phyloP scores from a whole-genome alignment of 306 rosid species.

The Fragaria nilgerrensis region DNA sequence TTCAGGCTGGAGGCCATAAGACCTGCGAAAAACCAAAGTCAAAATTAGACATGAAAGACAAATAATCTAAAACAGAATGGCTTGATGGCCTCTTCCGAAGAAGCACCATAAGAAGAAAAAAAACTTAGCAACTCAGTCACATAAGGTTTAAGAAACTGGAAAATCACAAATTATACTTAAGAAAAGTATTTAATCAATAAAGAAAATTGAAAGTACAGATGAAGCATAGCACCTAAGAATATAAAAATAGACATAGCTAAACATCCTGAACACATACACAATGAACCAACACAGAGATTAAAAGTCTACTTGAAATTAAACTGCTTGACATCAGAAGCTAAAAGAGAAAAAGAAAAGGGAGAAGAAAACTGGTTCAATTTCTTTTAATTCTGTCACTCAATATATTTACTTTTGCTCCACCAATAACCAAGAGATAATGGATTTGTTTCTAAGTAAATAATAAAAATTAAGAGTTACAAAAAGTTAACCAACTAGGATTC shows the following conservation, averaged over 20 bases:
- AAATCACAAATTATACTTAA: background rate
- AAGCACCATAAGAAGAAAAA: background rate
- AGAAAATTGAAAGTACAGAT: background rate
- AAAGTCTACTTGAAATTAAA: background rate
- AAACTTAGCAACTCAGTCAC: background rate
- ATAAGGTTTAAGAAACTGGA: background rate
- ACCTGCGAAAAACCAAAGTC: constrained; percentile 46
- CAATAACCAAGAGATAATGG: background rate
- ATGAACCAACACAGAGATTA: background rate
- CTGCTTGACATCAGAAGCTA: background rate
- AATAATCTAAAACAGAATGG: background rate
- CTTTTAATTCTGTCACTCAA: background rate
- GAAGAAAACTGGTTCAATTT: background rate
- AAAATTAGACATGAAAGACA: constrained; percentile 19
- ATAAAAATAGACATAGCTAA: background rate
- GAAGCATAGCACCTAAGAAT: background rate
- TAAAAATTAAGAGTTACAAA: background rate
- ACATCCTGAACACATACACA: background rate
- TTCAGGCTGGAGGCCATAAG: constrained; percentile 69
- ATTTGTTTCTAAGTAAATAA: background rate
- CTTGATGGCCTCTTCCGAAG: background rate
- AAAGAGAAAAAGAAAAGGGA: background rate
- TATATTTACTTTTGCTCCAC: background rate
- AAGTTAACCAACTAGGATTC: background rate
- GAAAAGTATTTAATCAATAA: background rate